Conservation (phyloP, 805 yeast species). For the Kazachstania viticola region DNA sequence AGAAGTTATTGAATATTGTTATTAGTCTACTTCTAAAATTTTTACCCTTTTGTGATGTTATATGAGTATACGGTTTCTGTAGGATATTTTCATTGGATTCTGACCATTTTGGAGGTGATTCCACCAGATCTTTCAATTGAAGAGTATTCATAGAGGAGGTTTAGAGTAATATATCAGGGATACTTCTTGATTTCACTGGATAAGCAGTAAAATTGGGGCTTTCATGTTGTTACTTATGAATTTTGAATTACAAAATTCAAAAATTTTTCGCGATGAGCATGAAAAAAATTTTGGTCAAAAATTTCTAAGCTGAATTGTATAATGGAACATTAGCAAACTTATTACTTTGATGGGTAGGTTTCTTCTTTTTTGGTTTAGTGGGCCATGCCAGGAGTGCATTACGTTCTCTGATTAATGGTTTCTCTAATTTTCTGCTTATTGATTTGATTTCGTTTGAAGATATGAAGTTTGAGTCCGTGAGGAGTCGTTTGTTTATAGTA, state of each 20-base stretch:
- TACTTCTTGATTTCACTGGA: no score
- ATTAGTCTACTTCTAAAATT: conserved; percentile 40
- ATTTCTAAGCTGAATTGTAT: conserved; percentile 6
- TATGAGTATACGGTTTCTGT: conserved; percentile 38
- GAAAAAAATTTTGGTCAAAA: no score
- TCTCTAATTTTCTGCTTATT: conserved; percentile 16
- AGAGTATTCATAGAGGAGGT: conserved; percentile 4
- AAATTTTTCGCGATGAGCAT: no score
- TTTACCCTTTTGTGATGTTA: conserved; percentile 43
- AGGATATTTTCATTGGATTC: conserved; percentile 21
- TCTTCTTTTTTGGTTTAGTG: conserved; percentile 6
- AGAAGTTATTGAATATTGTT: conserved; percentile 40
- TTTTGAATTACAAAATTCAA: no score
- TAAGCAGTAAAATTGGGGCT: no score
- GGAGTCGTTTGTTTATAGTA: conserved; percentile 1
- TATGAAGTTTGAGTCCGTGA: conserved; percentile 5
- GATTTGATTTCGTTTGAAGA: conserved; percentile 12
- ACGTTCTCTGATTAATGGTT: conserved; percentile 11
- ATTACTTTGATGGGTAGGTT: conserved; percentile 1
- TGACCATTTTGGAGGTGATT: conserved; percentile 19
- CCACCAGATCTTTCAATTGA: conserved; percentile 5
- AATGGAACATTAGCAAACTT: conserved; percentile 12
- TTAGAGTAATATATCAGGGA: no score
- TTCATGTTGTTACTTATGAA: no score
- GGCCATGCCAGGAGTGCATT: conserved; percentile 19